Evolutionary conservation across 768 basidiomycete species (phyloP), one percentile per base, ranked within the genome.

Genomic region (Xerocomus spinulosus): DNA sequence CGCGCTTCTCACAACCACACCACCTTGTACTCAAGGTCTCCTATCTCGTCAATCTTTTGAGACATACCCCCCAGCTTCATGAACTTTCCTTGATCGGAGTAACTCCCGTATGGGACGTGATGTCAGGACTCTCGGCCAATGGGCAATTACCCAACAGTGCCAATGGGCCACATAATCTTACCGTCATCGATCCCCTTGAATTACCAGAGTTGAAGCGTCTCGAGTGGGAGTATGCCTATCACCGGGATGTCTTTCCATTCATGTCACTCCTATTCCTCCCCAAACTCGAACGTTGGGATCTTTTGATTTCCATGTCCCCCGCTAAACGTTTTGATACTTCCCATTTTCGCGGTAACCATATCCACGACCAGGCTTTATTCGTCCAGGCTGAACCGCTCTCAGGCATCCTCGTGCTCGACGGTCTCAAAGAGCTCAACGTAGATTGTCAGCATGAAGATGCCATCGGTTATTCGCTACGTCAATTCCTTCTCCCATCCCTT

Each of bases 141-240:
- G 56, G 44, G 18, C 51, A 51, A 23, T 23, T 42, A 45, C 34
- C 44, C 12, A 34, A 49, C 17, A 48, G 39, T 42, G 7, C 36
- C 38, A 46, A 40, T 29, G 53, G 54, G 29, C 38, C 39, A 42
- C 49, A 24, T 32, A 37, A 43, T 17, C 42, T 20, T n/a, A 32
- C 30, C 5, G 44, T 57, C 32, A 51, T 46, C 15, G 41, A 51
- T 25, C 54, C 68, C 24, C 52, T 73, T 42, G 61, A 60, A 42
- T 67, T 80, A 28, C 59, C 55, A 4, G 64, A 68, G 46, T 58
- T 80, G 47, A 74, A 67, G 43, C 60, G 53, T n/a, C 56, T 81
- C 36, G 72, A 75, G 26, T 79, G 77, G 76, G 74, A 69, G 37
- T 74, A 68, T 49, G 74, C 75, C 15, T 71, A 64, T 42, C 59